Evolutionary conservation across 139 green algal genomes (phyloP).

Genomic region (Pleodorina starrii): DNA sequence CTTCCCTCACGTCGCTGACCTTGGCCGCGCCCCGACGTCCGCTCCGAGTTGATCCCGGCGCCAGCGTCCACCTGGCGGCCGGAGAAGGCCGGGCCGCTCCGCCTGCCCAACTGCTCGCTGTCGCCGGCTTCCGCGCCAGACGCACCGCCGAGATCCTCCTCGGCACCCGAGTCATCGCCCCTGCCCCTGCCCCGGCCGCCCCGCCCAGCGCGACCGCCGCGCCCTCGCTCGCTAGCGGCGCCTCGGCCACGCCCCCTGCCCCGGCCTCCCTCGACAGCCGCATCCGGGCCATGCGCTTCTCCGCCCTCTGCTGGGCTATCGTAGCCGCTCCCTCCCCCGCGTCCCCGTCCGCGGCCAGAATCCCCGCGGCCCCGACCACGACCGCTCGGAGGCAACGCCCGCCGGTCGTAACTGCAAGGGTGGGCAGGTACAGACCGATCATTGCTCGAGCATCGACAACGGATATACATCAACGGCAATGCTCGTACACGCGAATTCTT

Average conservation of each 20-base stretch:
- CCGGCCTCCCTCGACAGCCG: background rate
- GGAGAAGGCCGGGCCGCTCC: constrained; percentile 12
- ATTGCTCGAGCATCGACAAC: too few species aligned
- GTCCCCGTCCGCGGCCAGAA: background rate
- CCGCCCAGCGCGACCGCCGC: constrained; percentile 14
- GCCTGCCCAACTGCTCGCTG: background rate
- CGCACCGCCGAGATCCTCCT: constrained; percentile 1
- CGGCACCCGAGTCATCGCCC: constrained; percentile 27
- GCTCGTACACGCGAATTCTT: too few species aligned
- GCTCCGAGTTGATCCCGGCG: background rate
- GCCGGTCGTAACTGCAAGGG: constrained; percentile 39
- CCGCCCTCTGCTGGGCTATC: constrained; percentile 30
- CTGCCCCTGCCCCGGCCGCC: constrained; percentile 18
- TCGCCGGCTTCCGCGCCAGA: background rate
- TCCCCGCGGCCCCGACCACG: constrained; percentile 1
- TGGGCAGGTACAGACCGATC: too few species aligned
- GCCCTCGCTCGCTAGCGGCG: background rate
- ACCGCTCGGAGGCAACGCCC: background rate
- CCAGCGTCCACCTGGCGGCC: background rate
- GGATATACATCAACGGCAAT: too few species aligned
- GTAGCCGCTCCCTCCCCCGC: constrained; percentile 23
- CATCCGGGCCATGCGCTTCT: background rate
- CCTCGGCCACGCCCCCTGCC: constrained; percentile 19
- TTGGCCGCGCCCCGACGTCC: background rate
- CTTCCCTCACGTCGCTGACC: constrained; percentile 6